phyloP scores from a whole-genome alignment of 106 monocot genomes.

The Acorus gramineus region DNA sequence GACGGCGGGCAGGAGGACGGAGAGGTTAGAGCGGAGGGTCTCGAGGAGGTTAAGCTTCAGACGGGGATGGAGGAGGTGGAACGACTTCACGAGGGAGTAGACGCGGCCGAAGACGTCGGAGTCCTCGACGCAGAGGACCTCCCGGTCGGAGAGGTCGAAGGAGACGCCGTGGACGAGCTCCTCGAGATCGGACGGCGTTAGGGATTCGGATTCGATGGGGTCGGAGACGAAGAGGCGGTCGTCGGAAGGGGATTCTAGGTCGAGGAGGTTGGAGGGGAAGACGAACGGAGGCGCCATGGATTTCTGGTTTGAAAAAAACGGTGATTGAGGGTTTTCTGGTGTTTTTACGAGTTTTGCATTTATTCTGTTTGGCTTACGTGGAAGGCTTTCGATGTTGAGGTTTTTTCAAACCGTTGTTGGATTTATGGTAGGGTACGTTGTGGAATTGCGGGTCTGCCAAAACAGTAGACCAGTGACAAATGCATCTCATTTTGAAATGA shows the following conservation, averaged over 20 bases:
- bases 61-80: constrained; percentile 27
- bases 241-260: constrained; percentile 29
- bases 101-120: constrained; percentile 78
- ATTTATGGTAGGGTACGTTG: too few species aligned
- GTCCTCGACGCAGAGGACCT: constrained; percentile 83
- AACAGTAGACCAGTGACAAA: too few species aligned
- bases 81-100: constrained; percentile 69
- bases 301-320: too few species aligned
- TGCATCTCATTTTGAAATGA: too few species aligned
- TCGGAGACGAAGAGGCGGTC: constrained; percentile 31
- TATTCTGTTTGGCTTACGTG: too few species aligned
- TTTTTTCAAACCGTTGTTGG: too few species aligned
- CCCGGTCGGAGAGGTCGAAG: constrained; percentile 87
- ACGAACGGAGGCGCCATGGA: constrained; percentile 55
- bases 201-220: constrained; percentile 29
- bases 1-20: constrained; percentile 71
- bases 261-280: constrained; percentile 53
- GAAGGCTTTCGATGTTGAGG: too few species aligned
- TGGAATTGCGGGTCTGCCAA: too few species aligned
- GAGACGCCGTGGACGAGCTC: constrained; percentile 74
- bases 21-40: constrained; percentile 75
- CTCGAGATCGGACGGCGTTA: constrained; percentile 62
- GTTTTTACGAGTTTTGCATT: too few species aligned
- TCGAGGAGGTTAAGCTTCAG: constrained; percentile 70
- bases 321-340: too few species aligned